These are phyloP conservation scores for Magnusiomyces sp. DNA, from an alignment of 1,139 yeast species.

Conservation along the genomic window DNA sequence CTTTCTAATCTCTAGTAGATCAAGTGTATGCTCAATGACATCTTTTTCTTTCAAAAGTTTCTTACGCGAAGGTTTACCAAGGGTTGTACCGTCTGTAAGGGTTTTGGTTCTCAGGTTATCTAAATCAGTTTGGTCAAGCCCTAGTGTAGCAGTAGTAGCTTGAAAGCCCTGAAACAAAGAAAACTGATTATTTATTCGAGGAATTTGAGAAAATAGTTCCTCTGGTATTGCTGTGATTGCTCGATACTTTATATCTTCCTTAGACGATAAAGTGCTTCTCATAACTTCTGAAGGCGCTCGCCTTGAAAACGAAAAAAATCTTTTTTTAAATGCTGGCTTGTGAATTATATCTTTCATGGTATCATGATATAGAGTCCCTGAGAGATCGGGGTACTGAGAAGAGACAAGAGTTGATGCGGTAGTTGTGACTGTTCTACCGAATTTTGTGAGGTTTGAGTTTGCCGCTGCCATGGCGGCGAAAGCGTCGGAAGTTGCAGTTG, in stretches of 20 bases:
- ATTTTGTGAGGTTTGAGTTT: conserved; percentile 30
- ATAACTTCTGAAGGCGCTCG: conserved; percentile 39
- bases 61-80: conserved; percentile 15
- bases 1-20: conserved; percentile 51
- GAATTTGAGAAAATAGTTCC: conserved; percentile 46
- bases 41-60: conserved; percentile 35
- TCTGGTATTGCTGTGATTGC: conserved; percentile 46
- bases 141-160: conserved; percentile 33
- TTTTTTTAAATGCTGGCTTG: conserved; percentile 31
- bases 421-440: conserved; percentile 33
- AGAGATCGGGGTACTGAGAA: conserved; percentile 33
- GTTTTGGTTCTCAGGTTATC: conserved; percentile 9
- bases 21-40: conserved; percentile 41
- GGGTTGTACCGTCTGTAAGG: conserved; percentile 11
- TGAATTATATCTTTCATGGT: conserved; percentile 35
- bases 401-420: conserved; percentile 32
- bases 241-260: conserved; percentile 25
- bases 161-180: conserved; percentile 61
- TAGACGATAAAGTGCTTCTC: conserved; percentile 19
- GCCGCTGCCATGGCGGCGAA: neutral
- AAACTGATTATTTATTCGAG: conserved; percentile 32
- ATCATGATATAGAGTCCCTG: conserved; percentile 32
- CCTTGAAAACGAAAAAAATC: conserved; percentile 31
- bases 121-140: neutral
- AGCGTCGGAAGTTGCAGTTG: conserved; percentile 1